Conservation (phyloP, 441 rosid species). For the Adansonia madagascariensis region DNA sequence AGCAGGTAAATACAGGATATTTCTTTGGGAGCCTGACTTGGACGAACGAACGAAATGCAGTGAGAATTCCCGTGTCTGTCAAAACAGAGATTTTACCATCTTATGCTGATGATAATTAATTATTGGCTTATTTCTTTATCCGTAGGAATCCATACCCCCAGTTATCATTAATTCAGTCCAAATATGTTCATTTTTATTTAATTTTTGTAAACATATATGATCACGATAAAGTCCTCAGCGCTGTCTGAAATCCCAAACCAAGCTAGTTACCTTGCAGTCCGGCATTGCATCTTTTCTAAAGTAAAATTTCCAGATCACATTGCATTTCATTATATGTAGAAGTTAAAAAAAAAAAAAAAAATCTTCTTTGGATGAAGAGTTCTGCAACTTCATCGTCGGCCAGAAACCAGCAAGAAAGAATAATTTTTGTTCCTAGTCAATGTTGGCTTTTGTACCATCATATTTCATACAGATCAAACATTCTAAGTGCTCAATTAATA, state of each 20-base stretch:
- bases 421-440: not conserved
- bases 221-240: not conserved
- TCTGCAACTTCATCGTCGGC: not conserved
- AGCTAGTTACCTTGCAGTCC: not conserved
- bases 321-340: not conserved
- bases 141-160: not conserved
- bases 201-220: not conserved
- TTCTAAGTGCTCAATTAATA: not conserved
- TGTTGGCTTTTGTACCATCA: not conserved
- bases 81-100: constrained; percentile 28
- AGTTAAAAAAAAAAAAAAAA: not conserved
- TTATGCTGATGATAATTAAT: constrained; percentile 12
- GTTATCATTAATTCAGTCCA: constrained; percentile 1
- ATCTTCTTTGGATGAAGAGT: not conserved
- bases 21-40: constrained; percentile 72
- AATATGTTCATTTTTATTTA: not conserved
- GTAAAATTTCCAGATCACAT: not conserved
- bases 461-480: constrained; percentile 9
- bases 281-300: not conserved
- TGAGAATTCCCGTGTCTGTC: constrained; percentile 68
- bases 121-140: not conserved
- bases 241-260: not conserved
- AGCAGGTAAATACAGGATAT: constrained; percentile 42
- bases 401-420: not conserved
- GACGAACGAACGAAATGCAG: constrained; percentile 52